These are phyloP conservation scores for Solanum ahanhuiri DNA, from an alignment of 257 asterid species.

Conservation along the genomic window DNA sequence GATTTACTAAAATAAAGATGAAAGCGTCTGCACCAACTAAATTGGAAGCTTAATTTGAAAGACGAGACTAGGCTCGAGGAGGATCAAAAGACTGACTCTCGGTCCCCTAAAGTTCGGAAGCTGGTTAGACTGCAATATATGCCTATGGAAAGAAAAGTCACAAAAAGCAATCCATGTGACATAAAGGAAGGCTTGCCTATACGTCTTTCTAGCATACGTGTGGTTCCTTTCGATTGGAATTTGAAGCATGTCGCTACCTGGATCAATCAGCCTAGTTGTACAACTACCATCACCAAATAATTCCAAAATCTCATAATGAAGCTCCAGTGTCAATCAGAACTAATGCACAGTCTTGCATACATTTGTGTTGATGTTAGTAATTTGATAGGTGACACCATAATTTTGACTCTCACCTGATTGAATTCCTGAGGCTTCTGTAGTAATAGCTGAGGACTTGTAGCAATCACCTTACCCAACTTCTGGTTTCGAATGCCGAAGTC, in stretches of 20 bases:
- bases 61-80: neutral
- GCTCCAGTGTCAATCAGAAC: neutral
- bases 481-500: conserved; percentile 40
- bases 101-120: neutral
- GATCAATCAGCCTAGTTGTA: neutral
- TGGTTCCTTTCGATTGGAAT: neutral
- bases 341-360: neutral
- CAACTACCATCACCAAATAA: neutral
- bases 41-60: neutral
- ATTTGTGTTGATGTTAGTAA: neutral
- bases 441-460: conserved; percentile 76
- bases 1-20: neutral
- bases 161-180: neutral
- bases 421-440: conserved; percentile 74
- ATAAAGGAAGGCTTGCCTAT: neutral
- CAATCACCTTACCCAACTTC: conserved; percentile 60
- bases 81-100: neutral
- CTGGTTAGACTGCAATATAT: neutral
- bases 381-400: neutral
- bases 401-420: conserved; percentile 43
- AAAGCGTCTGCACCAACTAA: neutral
- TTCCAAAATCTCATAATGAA: neutral
- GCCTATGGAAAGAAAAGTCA: neutral
- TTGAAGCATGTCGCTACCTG: neutral
- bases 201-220: neutral